These are phyloP conservation scores for Funneliformis geosporum DNA, from an alignment of 192 early-diverging fungal genomes.

Conservation along the genomic window DNA sequence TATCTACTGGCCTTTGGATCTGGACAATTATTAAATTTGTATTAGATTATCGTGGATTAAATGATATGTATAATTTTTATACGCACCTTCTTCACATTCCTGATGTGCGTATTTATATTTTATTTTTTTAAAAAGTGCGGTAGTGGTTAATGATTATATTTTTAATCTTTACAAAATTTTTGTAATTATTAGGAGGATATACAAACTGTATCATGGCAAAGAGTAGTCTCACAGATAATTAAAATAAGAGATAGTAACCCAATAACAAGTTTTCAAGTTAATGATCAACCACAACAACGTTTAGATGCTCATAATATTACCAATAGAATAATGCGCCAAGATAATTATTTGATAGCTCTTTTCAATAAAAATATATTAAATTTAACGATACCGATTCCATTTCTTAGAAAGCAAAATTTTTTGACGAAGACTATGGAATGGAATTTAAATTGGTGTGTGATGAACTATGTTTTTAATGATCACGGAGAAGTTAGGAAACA, in stretches of 20 bases:
- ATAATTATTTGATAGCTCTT: slow-evolving; percentile 95
- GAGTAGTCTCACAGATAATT: slow-evolving; percentile 76
- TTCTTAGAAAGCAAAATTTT: slow-evolving; percentile 55
- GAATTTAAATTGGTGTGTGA: slow-evolving; percentile 85
- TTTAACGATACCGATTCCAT: slow-evolving; percentile 69
- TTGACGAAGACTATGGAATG: slow-evolving; percentile 91
- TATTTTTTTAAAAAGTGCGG: background rate
- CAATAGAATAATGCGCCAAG: slow-evolving; percentile 94
- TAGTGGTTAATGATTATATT: background rate
- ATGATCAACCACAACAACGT: slow-evolving; percentile 46
- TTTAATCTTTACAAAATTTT: slow-evolving; percentile 17
- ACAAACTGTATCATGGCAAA: slow-evolving; percentile 84
- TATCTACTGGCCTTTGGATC: slow-evolving; percentile 75
- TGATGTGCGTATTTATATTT: slow-evolving; percentile 52
- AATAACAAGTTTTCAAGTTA: slow-evolving; percentile 43
- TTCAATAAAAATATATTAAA: slow-evolving; percentile 92
- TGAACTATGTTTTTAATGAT: slow-evolving; percentile 88
- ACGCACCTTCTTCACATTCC: slow-evolving; percentile 74
- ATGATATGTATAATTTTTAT: slow-evolving; percentile 86
- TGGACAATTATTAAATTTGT: slow-evolving; percentile 69
- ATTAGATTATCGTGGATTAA: slow-evolving; percentile 70
- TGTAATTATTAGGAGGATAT: slow-evolving; percentile 69
- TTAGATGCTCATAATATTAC: slow-evolving; percentile 76
- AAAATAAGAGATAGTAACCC: slow-evolving; percentile 70
- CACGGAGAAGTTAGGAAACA: slow-evolving; percentile 77